Evolutionary conservation across 495 filamentous ascomycete genomes (phyloP), one percentile per base, ranked within the genome.

Genomic region (Aspergillus steynii): DNA sequence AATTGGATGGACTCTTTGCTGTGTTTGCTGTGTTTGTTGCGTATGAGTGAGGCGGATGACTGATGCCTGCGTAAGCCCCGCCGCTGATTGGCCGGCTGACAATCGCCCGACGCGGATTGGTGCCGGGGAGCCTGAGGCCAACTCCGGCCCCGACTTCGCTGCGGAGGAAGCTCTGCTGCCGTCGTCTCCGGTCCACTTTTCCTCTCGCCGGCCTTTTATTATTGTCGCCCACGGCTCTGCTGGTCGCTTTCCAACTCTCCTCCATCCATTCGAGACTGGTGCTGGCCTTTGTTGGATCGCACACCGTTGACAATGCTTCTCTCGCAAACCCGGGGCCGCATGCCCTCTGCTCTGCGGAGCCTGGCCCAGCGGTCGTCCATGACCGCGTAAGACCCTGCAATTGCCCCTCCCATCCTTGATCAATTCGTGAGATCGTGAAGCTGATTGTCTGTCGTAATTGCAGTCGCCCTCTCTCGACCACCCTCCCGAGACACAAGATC

Each of bases 401-500:
- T 27, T 37, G n/a, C 46, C 28, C 37, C 45, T 26, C 34, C 20
- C 45, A 20, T 14, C 15, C 20, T 46, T 42, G 9, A 12, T 12
- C 37, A 42, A 42, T 42, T 12, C 9, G 12, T 15, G 12, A 9
- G 9, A 34, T 34, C 20, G 31, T 42, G 9, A 42, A 42, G 37
- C 53, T 20, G 49, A 50, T 53, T 31, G 59, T 12, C 51, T 31
- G 2, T 59, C 50, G 53, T 52, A 47, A 58, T 49, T 28, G 12
- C 52, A 83, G 81, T 59, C 82, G 82, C 28, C 69, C 74, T n/a
- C 69, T 84, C 20, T 81, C 80, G 0, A 80, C 81, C 12, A 79
- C 82, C 29, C 65, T 79, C 45, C 72, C 78, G 28, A 75, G 66
- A 50, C 77, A 73, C 58, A 71, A 74, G 54, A 78, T 81, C 59